Evolutionary conservation across 1,284 basidiomycete genomes (phyloP).

Genomic region (Limonomyces culmigenus): DNA sequence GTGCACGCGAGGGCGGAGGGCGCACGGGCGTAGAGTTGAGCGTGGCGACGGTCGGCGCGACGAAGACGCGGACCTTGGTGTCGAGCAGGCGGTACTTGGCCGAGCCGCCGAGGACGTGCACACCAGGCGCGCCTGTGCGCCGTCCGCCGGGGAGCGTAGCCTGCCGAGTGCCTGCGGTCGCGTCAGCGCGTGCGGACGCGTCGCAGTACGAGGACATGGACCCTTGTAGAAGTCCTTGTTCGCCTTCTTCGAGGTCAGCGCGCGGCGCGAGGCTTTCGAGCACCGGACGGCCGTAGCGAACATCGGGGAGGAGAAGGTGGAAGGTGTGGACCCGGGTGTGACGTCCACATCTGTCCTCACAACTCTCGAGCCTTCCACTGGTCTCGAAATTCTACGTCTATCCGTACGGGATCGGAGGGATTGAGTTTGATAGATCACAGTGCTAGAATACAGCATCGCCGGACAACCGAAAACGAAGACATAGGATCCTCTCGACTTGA

Average conservation of each 20-base stretch:
- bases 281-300: constrained; percentile 46
- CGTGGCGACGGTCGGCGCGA: constrained; percentile 58
- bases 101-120: constrained; percentile 58
- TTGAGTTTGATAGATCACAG: too few species aligned
- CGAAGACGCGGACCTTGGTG: constrained; percentile 68
- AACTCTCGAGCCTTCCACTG: too few species aligned
- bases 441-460: too few species aligned
- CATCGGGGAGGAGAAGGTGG: too few species aligned
- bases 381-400: too few species aligned
- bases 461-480: too few species aligned
- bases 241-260: constrained; percentile 69
- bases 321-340: too few species aligned
- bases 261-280: constrained; percentile 65
- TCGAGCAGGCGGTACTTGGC: constrained; percentile 69
- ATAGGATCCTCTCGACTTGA: too few species aligned
- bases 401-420: too few species aligned
- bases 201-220: constrained; percentile 13
- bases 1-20: too few species aligned
- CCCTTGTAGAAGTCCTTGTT: constrained; percentile 95
- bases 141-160: constrained; percentile 69
- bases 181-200: background rate
- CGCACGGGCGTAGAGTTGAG: too few species aligned
- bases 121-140: constrained; percentile 75
- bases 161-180: constrained; percentile 63
- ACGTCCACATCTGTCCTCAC: too few species aligned